Evolutionary conservation across 2,329 filamentous ascomycete species (phyloP), one percentile per base, ranked within the genome.

Genomic region (Xylaria sp.): DNA sequence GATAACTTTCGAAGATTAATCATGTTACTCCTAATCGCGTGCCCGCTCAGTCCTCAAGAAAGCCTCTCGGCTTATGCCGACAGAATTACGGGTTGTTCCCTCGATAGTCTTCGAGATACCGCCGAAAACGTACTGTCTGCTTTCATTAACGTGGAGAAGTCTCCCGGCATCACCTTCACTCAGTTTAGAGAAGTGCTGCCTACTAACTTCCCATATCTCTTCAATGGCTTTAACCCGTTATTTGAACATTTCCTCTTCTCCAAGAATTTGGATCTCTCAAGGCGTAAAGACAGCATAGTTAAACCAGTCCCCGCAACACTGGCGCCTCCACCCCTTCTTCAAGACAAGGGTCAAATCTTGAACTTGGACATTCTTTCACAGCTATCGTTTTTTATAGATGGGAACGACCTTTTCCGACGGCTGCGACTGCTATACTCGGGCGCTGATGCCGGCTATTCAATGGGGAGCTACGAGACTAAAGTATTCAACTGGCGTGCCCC

Each of bases 161-260:
- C 84, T 5, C 88, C 89, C 0, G 87, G 88, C 4, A 85, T 92
- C 71, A 87, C 83, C 66, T 90, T 87, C 71, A 79, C 81, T 53
- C 86, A 86, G 44, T 92, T 92, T 79, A 84, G 86, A 74, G 79
- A 81, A 5, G 83, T 90, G 36, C 81, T 92, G 61, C 85, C 87
- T 10, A 79, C 83, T 36, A 86, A 86, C 51, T 83, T 90, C 59
- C 90, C 90, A 0, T 88, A 87, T 72, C 78, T 94, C 0, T 92
- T 94, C 74, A 81, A 85, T 60, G 89, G 90, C 0, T 85, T 93
- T 69, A 88, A 86, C 68, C 84, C 88, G 0, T 79, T 94, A 1
- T 93, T 93, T 75, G 90, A 92, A 70, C 89, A 90, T 74, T 93
- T 94, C 71, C 83, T 93, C 29, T 94, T 93, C 72, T 90, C 89